Base-by-base conservation (phyloP, 2,329 filamentous ascomycete species). In the Aspergillus luchuensis region DNA sequence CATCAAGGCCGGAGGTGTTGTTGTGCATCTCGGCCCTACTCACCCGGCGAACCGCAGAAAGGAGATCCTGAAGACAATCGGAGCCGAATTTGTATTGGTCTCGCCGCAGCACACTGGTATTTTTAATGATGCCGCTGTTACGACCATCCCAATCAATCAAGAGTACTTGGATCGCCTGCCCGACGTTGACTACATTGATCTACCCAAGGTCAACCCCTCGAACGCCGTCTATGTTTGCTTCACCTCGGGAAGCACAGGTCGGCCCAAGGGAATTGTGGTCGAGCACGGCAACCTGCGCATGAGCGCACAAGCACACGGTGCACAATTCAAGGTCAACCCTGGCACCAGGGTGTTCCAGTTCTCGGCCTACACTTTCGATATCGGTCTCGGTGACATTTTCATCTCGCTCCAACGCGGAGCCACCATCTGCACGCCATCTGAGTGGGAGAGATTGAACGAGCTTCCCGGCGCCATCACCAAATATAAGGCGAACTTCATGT, bases 271-370 rank as follows among this genome's bases (percentile, higher is more conserved):
- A 33, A 39, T 56, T 5, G 53, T 56, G 1, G 39, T 56, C 53
- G 38, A 56, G 13, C 53, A 56, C 30, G 53, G 41, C 25, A 30
- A 45, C 15, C 43, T 45, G 25, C 43, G 38, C 41, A 43, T 30
- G 38, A 33, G 38, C 17, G 53, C 38, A 8, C 53, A 56, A 41
- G n/a, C 50, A 52, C 28, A 52, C 4, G 30, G 50, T n/a, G 28
- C 5, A 23, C n/a, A 33, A 17, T 52, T 52, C 30, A 19, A 38
- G 17, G 36, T 52, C 17, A 38, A 52, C 15, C 50, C 28, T 11
- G 21, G 28, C 13, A 45, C 38, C 25, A 50, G 50, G 5, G 57
- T 59, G 28, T 54, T 59, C 19, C 57, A 59, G 52, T 59, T 59
- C 19, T 50, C 57, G 28, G 53, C 57, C 5, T 54, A 55, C 4